Base-by-base conservation (phyloP, 1,284 basidiomycete genomes). In the Malassezia equina region DNA sequence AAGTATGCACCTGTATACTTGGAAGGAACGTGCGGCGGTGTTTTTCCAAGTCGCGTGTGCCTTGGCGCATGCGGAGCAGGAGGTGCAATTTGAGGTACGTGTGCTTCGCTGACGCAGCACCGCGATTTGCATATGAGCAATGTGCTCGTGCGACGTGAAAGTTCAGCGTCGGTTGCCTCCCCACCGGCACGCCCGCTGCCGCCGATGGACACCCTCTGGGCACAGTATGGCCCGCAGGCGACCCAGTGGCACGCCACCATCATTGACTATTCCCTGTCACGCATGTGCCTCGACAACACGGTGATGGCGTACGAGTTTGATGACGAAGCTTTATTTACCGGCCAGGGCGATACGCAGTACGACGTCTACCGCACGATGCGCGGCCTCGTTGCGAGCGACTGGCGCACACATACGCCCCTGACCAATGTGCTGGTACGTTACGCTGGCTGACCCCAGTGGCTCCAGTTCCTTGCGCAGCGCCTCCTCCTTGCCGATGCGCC, bases 101-200 rank as follows among this genome's bases (percentile, higher is more conserved):
- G n/a, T 9, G 6, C 3, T 4, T 19, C 6, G 4, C 36, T 39
- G 11, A 39, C 36, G 36, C 36, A 39, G 88, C 94, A 98, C 76
- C 88, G 93, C 17, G 93, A 98, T 75, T 80, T 98, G 31, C 93
- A 98, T 70, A 90, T 90, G 83, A 93, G 93, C n/a, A 94, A 98
- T 75, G 86, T 98, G 46, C 81, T 98, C 9, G 82, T 98, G 23
- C 21, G 25, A 15, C 39, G 13, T 17, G 39, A 7, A 4, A 25
- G 46, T 17, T 3, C 28, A 6, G 27, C 31, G 19, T 17, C 12
- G 28, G 8, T 11, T 6, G 25, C 17, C 11, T 8, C 17, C n/a
- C n/a, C n/a, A n/a, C n/a, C n/a, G n/a, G n/a, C n/a, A n/a, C n/a
- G n/a, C n/a, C 24, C 24, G 17, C 17, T 23, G 31, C 17, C 32